These are phyloP conservation scores for Dryas integrifolia DNA, from an alignment of 331 rosid species.

Conservation along the genomic window DNA sequence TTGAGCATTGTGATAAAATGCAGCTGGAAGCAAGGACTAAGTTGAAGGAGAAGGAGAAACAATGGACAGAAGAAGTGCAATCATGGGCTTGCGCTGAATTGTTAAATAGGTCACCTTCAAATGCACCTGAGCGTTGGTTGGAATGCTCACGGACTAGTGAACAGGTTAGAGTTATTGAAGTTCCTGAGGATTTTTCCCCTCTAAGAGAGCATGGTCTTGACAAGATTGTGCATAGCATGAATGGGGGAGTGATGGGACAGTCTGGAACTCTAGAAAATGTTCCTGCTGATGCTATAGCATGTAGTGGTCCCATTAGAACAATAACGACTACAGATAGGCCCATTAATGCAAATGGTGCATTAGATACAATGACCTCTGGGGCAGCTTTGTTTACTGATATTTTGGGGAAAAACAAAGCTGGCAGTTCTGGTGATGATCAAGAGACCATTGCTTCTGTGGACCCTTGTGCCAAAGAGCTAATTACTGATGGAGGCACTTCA, in stretches of 20 bases:
- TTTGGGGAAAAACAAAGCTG: constrained; percentile 21
- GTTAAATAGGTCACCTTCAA: constrained; percentile 28
- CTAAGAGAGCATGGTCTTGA: constrained; percentile 22
- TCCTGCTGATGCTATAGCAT: constrained; percentile 27
- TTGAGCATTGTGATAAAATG: constrained; percentile 42
- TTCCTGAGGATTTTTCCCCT: constrained; percentile 21
- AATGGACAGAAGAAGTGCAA: constrained; percentile 48
- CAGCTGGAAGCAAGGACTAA: constrained; percentile 39
- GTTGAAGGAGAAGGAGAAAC: constrained; percentile 33
- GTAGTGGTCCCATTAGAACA: constrained; percentile 23
- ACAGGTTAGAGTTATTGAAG: constrained; percentile 22
- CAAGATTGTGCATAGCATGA: constrained; percentile 16
- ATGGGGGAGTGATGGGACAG: constrained; percentile 23
- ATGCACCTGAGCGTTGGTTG: constrained; percentile 29
- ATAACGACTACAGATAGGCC: constrained; percentile 20
- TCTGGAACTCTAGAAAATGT: constrained; percentile 25
- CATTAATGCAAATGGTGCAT: constrained; percentile 23
- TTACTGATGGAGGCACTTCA: constrained; percentile 24
- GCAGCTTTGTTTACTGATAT: constrained; percentile 11
- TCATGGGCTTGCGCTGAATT: constrained; percentile 59
- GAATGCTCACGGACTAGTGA: constrained; percentile 32
- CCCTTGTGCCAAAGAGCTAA: constrained; percentile 24
- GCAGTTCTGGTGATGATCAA: constrained; percentile 34
- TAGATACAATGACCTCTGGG: constrained; percentile 21
- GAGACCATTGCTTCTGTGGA: constrained; percentile 24